Conservation (phyloP, 805 yeast species). For the Myxozyma melibiosi region DNA sequence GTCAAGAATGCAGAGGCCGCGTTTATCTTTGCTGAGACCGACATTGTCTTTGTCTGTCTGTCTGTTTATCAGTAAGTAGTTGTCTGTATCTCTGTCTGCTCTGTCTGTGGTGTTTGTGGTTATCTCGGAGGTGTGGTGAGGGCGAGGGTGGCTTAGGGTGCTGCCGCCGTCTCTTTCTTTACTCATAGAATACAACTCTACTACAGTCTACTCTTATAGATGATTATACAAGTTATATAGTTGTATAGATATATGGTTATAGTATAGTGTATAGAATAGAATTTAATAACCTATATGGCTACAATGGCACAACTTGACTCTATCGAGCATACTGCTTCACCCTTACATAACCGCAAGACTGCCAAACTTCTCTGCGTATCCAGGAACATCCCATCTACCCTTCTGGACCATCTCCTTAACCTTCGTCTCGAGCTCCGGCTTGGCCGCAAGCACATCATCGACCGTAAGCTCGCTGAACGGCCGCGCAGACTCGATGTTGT, state of each 20-base stretch:
- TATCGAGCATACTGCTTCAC: too few relatives aligned
- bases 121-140: too few relatives aligned
- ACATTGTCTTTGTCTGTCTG: background rate
- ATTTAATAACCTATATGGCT: too few relatives aligned
- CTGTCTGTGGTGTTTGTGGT: background rate
- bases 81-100: background rate
- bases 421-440: conserved; percentile 97
- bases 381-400: conserved; percentile 98
- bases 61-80: background rate
- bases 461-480: conserved; percentile 97
- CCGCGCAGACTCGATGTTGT: conserved; percentile 94
- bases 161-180: too few relatives aligned
- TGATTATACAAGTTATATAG: too few relatives aligned
- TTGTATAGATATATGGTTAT: too few relatives aligned
- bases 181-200: too few relatives aligned
- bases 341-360: conserved; percentile 82
- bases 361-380: conserved; percentile 98
- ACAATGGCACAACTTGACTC: too few relatives aligned
- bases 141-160: too few relatives aligned
- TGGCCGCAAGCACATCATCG: conserved; percentile 90
- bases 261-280: too few relatives aligned
- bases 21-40: conserved; percentile 28
- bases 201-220: too few relatives aligned
- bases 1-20: conserved; percentile 41
- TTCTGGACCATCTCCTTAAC: conserved; percentile 91